These are phyloP conservation scores for Adenanthera pavonina DNA, from an alignment of 306 rosid genomes.

Conservation along the genomic window DNA sequence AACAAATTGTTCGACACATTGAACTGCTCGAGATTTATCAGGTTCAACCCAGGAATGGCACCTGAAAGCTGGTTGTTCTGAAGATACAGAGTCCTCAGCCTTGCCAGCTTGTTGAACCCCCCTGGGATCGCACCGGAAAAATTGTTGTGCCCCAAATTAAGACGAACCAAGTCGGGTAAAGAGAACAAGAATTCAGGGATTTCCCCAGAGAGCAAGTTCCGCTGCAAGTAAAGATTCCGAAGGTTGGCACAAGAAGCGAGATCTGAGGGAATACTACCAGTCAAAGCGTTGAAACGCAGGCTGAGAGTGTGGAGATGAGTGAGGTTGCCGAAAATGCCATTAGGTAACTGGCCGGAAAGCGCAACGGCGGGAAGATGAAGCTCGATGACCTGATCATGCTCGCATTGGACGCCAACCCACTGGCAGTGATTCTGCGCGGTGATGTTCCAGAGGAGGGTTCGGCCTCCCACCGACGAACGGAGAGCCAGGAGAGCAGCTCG, in stretches of 20 bases:
- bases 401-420: conserved; percentile 69
- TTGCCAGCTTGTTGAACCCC: conserved; percentile 42
- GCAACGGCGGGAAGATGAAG: conserved; percentile 71
- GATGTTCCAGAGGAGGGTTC: conserved; percentile 62
- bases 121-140: conserved; percentile 54
- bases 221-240: conserved; percentile 66
- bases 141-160: conserved; percentile 66
- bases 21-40: conserved; percentile 53
- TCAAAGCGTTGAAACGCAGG: conserved; percentile 65
- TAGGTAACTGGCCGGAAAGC: conserved; percentile 62
- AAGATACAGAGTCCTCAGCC: conserved; percentile 56
- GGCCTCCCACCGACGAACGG: conserved; percentile 55
- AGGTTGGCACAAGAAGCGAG: conserved; percentile 58
- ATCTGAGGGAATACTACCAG: conserved; percentile 61
- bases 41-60: conserved; percentile 44
- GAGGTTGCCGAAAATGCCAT: conserved; percentile 56
- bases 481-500: conserved; percentile 58
- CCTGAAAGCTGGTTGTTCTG: conserved; percentile 56
- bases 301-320: conserved; percentile 67
- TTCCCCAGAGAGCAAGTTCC: conserved; percentile 50
- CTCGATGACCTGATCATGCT: conserved; percentile 46
- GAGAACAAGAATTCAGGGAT: conserved; percentile 50
- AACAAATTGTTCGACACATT: conserved; percentile 65
- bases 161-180: conserved; percentile 54
- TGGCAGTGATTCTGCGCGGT: conserved; percentile 49